phyloP scores from a whole-genome alignment of 345 rosid genomes.

The Salix suchowensis region DNA sequence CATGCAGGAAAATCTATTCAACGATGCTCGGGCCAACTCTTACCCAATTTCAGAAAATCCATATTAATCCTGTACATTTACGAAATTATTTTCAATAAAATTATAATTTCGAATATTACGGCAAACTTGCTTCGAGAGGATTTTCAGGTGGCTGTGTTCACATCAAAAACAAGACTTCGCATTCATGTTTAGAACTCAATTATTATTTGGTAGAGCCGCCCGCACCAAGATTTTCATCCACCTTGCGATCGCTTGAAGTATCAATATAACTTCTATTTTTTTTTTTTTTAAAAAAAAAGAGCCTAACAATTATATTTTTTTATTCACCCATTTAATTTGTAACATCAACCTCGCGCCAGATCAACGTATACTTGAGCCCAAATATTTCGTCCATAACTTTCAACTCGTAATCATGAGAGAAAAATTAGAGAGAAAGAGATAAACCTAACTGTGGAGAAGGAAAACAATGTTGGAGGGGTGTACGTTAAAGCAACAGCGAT shows the following conservation, averaged over 20 bases:
- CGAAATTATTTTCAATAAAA: not conserved
- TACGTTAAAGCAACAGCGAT: not conserved
- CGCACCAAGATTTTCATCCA: not conserved
- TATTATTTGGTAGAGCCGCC: not conserved
- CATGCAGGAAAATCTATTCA: not conserved
- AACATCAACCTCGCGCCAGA: rapidly evolving
- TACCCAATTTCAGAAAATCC: not conserved
- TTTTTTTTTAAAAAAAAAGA: no score
- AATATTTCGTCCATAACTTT: not conserved
- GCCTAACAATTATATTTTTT: no score
- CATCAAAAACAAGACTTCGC: not conserved
- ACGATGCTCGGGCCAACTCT: not conserved
- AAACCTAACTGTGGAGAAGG: not conserved
- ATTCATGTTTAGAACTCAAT: not conserved
- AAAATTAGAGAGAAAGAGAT: not conserved
- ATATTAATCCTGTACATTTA: not conserved
- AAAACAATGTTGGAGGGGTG: not conserved
- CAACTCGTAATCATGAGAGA: not conserved
- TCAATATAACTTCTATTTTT: not conserved
- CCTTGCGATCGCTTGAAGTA: not conserved
- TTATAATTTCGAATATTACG: not conserved
- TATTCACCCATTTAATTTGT: no score
- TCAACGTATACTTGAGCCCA: no score
- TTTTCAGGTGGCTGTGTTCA: not conserved
- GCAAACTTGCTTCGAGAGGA: not conserved